Evolutionary conservation across 2,329 filamentous ascomycete genomes (phyloP).

Genomic region (Alternaria brassicicola): DNA sequence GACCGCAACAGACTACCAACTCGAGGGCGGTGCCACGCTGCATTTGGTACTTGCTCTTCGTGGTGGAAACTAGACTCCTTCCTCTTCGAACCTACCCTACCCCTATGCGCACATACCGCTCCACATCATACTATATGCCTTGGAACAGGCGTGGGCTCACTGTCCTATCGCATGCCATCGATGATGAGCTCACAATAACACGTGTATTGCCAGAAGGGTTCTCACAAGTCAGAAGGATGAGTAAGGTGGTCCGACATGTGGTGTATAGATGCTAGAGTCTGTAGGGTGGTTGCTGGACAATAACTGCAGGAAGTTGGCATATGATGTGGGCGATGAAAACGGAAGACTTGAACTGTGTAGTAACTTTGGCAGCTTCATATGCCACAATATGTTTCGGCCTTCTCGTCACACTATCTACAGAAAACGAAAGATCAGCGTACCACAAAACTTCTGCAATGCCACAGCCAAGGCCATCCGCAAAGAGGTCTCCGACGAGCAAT

Average conservation of each 20-base stretch:
- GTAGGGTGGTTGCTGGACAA: neutral
- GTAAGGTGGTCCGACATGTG: neutral
- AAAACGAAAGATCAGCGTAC: neutral
- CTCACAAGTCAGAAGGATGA: neutral
- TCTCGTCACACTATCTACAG: neutral
- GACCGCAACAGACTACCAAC: constrained; percentile 85
- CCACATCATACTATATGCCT: neutral
- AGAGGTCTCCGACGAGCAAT: neutral
- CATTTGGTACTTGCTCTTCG: constrained; percentile 94
- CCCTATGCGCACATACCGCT: neutral
- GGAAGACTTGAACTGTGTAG: neutral
- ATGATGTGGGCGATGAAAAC: neutral
- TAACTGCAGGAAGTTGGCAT: neutral
- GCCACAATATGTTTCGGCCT: neutral
- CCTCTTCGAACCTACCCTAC: neutral
- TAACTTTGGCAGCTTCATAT: neutral
- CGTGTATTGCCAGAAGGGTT: neutral
- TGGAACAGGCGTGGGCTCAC: neutral
- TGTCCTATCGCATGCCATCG: neutral
- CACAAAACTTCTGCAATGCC: neutral
- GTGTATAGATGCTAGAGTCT: neutral
- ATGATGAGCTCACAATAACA: neutral
- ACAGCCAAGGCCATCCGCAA: neutral
- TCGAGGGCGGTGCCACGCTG: constrained; percentile 89
- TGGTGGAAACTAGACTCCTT: constrained; percentile 62